Evolutionary conservation across 306 rosid species (phyloP).

Genomic region (Pueraria montana): DNA sequence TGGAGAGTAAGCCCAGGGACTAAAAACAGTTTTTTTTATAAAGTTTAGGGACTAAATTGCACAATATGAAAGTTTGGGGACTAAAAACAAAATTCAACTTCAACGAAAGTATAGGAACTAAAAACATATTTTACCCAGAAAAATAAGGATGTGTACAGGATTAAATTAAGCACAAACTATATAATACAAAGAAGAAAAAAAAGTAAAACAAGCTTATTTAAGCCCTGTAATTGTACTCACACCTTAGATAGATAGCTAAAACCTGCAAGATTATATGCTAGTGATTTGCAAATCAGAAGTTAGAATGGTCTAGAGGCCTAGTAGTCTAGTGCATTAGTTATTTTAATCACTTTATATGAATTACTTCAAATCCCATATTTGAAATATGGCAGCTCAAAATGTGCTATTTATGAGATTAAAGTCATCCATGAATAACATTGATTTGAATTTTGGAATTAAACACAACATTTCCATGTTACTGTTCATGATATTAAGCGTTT

Average conservation of each 20-base stretch:
- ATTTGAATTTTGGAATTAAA: slow-evolving; percentile 6
- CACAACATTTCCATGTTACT: background rate
- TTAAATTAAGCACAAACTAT: background rate
- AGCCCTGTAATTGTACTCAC: background rate
- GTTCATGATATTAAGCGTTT: background rate
- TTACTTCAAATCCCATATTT: slow-evolving; percentile 2
- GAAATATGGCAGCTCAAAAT: slow-evolving; percentile 7
- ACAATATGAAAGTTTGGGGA: too few species aligned
- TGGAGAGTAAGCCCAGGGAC: too few species aligned
- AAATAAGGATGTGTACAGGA: slow-evolving; percentile 1
- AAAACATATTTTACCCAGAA: too few species aligned
- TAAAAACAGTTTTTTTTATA: too few species aligned
- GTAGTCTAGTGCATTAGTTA: background rate
- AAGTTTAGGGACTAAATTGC: too few species aligned
- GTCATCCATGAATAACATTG: background rate
- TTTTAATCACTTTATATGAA: background rate
- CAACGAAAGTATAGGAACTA: too few species aligned
- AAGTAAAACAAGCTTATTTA: background rate
- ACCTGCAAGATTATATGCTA: background rate
- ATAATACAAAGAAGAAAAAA: background rate
- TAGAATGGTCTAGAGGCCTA: background rate
- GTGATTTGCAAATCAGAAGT: background rate
- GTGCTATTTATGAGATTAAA: background rate
- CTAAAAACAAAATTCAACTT: too few species aligned
- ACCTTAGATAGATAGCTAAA: slow-evolving; percentile 11